Evolutionary conservation across 2,329 filamentous ascomycete genomes (phyloP).

Genomic region (Venturiaceae sp.): DNA sequence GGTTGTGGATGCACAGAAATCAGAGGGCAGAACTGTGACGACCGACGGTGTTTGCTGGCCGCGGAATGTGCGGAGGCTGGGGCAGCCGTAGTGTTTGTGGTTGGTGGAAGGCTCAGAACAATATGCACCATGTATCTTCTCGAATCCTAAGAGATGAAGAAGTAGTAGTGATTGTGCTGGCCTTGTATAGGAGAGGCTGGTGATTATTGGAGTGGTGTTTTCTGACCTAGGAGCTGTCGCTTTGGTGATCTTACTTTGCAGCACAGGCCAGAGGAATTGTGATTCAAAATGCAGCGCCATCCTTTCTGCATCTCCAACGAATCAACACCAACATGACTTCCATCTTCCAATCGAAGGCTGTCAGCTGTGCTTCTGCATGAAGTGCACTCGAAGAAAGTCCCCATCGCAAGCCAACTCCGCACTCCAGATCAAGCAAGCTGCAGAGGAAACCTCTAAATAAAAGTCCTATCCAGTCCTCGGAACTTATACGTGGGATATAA

Average conservation of each 20-base stretch:
- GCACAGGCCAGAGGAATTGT: too few species aligned
- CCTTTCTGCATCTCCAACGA: not conserved
- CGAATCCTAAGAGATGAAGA: not conserved
- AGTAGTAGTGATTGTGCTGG: not conserved
- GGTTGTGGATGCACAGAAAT: not conserved
- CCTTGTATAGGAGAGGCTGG: too few species aligned
- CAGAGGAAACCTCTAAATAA: not conserved
- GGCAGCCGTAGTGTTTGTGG: not conserved
- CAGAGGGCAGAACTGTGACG: not conserved
- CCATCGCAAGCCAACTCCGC: not conserved
- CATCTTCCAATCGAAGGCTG: not conserved
- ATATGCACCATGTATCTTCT: not conserved
- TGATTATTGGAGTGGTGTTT: not conserved
- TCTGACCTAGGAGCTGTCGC: not conserved
- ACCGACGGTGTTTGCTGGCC: not conserved
- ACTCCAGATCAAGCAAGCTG: not conserved
- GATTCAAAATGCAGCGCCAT: too few species aligned
- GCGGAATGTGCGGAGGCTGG: not conserved
- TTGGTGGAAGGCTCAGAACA: not conserved
- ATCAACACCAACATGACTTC: not conserved
- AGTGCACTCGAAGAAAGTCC: not conserved
- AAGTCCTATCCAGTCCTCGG: not conserved
- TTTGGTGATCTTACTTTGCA: too few species aligned
- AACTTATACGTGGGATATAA: not conserved
- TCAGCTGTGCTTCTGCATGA: not conserved